phyloP scores from a whole-genome alignment of 2,329 filamentous ascomycete species.

The Fusarium goolgardi region DNA sequence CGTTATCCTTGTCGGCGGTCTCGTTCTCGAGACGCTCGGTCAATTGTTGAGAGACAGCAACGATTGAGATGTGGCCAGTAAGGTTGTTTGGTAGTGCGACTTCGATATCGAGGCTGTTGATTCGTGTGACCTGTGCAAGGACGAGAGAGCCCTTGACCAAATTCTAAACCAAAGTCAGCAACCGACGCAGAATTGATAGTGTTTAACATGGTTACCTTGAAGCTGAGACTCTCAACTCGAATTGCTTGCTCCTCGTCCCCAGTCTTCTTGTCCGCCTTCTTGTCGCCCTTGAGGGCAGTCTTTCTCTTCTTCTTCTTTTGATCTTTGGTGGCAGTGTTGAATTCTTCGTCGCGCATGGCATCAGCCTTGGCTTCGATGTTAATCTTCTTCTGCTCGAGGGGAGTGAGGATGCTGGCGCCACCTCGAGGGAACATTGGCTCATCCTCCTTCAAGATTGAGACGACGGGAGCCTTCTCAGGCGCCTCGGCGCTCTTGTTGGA shows the following conservation, averaged over 20 bases:
- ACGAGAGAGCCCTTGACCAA: slow-evolving; percentile 87
- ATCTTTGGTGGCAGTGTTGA: slow-evolving; percentile 60
- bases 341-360: slow-evolving; percentile 87
- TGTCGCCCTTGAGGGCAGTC: slow-evolving; percentile 62
- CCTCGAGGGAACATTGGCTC: slow-evolving; percentile 93
- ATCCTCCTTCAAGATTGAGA: slow-evolving; percentile 74
- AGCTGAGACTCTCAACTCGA: slow-evolving; percentile 87
- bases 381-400: slow-evolving; percentile 96
- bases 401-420: slow-evolving; percentile 89
- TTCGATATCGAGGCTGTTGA: slow-evolving; percentile 82
- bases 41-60: slow-evolving; percentile 86
- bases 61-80: slow-evolving; percentile 87
- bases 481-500: slow-evolving; percentile 48
- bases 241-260: slow-evolving; percentile 64
- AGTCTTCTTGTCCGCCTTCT: slow-evolving; percentile 61
- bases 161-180: slow-evolving; percentile 65
- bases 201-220: slow-evolving; percentile 72
- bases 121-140: slow-evolving; percentile 84
- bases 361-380: slow-evolving; percentile 92
- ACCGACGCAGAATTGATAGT: slow-evolving; percentile 14
- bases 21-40: slow-evolving; percentile 80
- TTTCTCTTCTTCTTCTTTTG: slow-evolving; percentile 68
- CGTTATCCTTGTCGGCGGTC: slow-evolving; percentile 63
- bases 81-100: slow-evolving; percentile 93
- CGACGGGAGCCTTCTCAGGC: slow-evolving; percentile 51